A percentile compares a stretch with the other conserved stretches of the same genome.
Evolutionary conservation across 2,329 filamentous ascomycete genomes (phyloP).

Genomic region (Fusarium longipes): DNA sequence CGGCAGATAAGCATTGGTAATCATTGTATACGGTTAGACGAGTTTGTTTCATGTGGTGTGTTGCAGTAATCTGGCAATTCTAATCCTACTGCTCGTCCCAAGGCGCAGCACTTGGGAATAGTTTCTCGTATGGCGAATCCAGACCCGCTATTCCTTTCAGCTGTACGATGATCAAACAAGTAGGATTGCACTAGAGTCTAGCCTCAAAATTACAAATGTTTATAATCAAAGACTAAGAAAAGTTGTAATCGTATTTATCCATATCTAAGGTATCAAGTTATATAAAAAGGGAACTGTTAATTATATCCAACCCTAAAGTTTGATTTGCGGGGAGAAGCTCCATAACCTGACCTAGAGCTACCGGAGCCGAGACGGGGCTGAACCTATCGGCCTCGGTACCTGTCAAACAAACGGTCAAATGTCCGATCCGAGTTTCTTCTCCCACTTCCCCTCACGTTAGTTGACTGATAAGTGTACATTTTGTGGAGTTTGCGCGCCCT

Average conservation of each 20-base stretch:
- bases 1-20: background rate
- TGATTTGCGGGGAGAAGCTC: conserved; percentile 11
- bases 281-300: conserved; percentile 1
- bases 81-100: background rate
- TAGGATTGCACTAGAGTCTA: background rate
- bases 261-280: background rate
- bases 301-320: background rate
- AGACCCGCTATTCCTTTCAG: background rate
- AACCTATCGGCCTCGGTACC: conserved; percentile 25
- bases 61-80: background rate
- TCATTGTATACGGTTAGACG: background rate
- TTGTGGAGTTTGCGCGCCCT: conserved; percentile 22
- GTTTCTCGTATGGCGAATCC: background rate
- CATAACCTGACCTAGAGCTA: conserved; percentile 7
- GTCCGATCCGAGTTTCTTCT: background rate
- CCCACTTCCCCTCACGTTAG: conserved; percentile 26
- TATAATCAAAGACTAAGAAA: background rate
- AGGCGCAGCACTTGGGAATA: background rate
- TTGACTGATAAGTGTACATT: background rate
- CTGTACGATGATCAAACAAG: background rate
- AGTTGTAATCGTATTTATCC: background rate
- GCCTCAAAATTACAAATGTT: background rate
- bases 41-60: background rate
- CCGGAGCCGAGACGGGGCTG: conserved; percentile 28
- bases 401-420: conserved; percentile 10